Evolutionary conservation across 345 rosid genomes (phyloP), one percentile per base, ranked within the genome.

Genomic region (Rhodomyrtus tomentosa): DNA sequence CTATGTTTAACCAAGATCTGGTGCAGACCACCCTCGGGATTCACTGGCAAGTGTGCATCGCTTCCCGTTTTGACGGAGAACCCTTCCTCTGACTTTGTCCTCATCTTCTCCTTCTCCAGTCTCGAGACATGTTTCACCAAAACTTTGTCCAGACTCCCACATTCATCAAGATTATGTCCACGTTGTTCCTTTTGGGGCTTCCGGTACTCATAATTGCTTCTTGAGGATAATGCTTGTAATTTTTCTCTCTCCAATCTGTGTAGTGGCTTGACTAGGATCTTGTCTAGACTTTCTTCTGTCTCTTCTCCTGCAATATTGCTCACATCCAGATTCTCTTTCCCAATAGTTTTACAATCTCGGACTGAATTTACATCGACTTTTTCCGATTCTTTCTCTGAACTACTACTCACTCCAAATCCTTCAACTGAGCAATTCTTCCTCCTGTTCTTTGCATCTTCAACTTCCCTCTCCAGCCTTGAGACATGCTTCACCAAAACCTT

Each of bases 391-490:
- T 88, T 86, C 50, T 68, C 83, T 10, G 52, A 22, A n/a, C 56
- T 82, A n/a, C 56, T 82, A 56, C 80, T 84, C 85, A 42, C 50
- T 82, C 83, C 76, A 79, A 81, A 80, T 82, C 86, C 84, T 81
- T 87, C 81, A 32, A 53, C 16, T 29, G 62, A 79, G 58, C 86
- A 90, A 56, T 88, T 83, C 86, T 89, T 89, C 89, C 87, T 91
- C 82, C 87, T 92, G 85, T 83, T 92, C 87, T 89, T 96, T 36
- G 96, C 98, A 90, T 94, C 96, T 79, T 92, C 92, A 51, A 96
- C 93, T 88, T 95, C 98, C 83, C 89, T 93, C 93, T 96, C 99
- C 53, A 96, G 95, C 88, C 92, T 90, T 2, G 97, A 92, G 27
- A 93, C 92, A 82, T 86, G 97, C 82, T 92, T 94, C 80, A 96